Base-by-base conservation (phyloP, 306 rosid species). In the Leucaena leucocephala region DNA sequence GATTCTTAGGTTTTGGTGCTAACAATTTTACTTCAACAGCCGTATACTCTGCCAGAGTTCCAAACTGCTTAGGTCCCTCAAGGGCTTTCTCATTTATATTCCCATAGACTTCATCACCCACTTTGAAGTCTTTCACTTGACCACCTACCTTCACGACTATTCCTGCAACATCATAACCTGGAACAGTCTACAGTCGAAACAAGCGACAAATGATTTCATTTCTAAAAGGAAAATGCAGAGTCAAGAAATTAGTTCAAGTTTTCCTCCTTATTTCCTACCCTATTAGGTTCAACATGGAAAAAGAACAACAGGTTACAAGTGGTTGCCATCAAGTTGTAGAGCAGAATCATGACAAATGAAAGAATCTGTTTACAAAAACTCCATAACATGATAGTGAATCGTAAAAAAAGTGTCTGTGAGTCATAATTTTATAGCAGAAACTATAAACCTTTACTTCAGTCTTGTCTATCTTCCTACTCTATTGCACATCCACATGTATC, bases 41-140 rank as follows among this genome's bases (percentile, higher is more conserved):
- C 0, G 96, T 95, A 87, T 95, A 95, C 85, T 95, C 98, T 2
- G 97, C 99, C 46, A 95, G 86, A 82, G 97, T 90, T 33, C 98
- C 99, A 48, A 87, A 90, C 62, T 95, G 97, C 64, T 88, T 89
- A 52, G 97, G 99, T 16, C 94, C 96, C 14, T 95, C 94, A 52
- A 93, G 76, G 17, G 97, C 94, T 79, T 90, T 95, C 97, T 95
- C 99, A 70, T 83, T 82, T 44, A 95, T 84, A 81, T 93, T 77
- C 48, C 99, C 99, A 76, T 95, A 93, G 3, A 95, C 98, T 82
- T 88, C 92, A 55, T 88, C 89, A 57, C 94, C 90, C 57, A 81
- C 92, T 71, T 86, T 86, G n/a, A 88, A 85, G 72, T 83, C 84
- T 86, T 85, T 90, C 6, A 88, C 92, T 59, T 83, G 46, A 69